phyloP scores from a whole-genome alignment of 2,329 filamentous ascomycete genomes.

The Fusarium pseudograminearum region DNA sequence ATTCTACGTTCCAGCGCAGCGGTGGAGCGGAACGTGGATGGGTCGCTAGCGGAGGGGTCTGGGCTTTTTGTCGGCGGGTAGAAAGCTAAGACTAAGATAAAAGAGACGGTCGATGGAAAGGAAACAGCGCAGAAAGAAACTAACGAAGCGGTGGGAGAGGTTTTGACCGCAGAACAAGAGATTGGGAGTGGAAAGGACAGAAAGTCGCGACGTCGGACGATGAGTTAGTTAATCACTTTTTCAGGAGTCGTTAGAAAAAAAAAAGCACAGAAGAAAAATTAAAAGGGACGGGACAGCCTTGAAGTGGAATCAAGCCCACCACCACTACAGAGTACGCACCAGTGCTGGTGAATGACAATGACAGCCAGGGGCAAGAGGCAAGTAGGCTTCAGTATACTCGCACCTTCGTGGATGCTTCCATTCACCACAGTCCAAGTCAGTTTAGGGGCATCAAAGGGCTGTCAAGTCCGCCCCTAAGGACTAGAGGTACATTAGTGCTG shows the following conservation, averaged over 20 bases:
- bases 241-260: conserved; percentile 32
- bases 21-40: conserved; percentile 27
- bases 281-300: conserved; percentile 35
- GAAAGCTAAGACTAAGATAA: conserved; percentile 28
- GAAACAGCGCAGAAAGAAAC: conserved; percentile 20
- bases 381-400: conserved; percentile 11
- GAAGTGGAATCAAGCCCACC: conserved; percentile 35
- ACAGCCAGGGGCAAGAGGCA: conserved; percentile 16
- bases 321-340: conserved; percentile 3
- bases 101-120: conserved; percentile 1
- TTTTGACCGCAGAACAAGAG: conserved; percentile 2
- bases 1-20: conserved; percentile 46
- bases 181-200: conserved; percentile 13
- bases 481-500: conserved; percentile 39
- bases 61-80: conserved; percentile 27
- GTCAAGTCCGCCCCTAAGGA: conserved; percentile 41
- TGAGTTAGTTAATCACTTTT: conserved; percentile 32
- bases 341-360: neutral
- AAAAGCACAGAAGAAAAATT: conserved; percentile 22
- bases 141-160: conserved; percentile 15
- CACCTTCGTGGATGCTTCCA: conserved; percentile 27
- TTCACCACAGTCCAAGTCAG: conserved; percentile 18
- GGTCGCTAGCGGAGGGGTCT: conserved; percentile 35
- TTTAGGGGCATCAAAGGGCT: conserved; percentile 36
- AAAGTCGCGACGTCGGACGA: conserved; percentile 16